phyloP scores from a whole-genome alignment of 2,329 filamentous ascomycete species.

The Pseudocercospora macadamiae region DNA sequence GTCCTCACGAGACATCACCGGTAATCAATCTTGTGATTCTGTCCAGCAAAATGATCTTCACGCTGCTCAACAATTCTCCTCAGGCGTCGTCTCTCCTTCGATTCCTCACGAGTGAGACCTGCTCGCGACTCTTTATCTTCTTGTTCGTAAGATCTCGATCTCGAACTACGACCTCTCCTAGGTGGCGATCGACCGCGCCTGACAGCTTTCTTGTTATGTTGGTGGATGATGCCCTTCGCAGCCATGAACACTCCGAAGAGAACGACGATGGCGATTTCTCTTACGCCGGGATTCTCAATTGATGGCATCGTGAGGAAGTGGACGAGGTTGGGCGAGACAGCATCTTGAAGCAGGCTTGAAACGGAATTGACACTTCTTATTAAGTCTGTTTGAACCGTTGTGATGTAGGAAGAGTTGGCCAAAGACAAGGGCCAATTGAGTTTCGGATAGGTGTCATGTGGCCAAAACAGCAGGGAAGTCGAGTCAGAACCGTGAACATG shows the following conservation, averaged over 20 bases:
- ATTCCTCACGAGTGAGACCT: background rate
- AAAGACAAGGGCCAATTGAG: constrained; percentile 2
- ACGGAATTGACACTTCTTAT: background rate
- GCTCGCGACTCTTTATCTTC: background rate
- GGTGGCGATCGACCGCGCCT: background rate
- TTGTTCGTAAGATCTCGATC: background rate
- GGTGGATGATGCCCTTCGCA: constrained; percentile 12
- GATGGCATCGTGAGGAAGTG: constrained; percentile 10
- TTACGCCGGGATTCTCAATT: constrained; percentile 12
- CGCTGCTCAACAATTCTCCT: background rate
- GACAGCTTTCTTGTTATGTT: background rate
- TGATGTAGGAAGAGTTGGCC: constrained; percentile 5
- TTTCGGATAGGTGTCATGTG: constrained; percentile 8
- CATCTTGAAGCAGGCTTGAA: background rate
- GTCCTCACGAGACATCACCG: background rate
- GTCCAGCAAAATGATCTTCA: background rate
- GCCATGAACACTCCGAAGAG: constrained; percentile 14
- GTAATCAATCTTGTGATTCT: background rate
- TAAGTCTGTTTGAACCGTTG: background rate
- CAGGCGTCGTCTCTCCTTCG: background rate
- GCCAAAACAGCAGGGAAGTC: background rate
- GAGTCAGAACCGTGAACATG: background rate
- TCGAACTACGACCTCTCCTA: background rate
- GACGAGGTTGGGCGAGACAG: background rate
- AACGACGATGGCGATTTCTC: constrained; percentile 16